These are phyloP conservation scores for Hypomontagnella submonticulosa DNA, from an alignment of 495 filamentous ascomycete species.

Conservation along the genomic window DNA sequence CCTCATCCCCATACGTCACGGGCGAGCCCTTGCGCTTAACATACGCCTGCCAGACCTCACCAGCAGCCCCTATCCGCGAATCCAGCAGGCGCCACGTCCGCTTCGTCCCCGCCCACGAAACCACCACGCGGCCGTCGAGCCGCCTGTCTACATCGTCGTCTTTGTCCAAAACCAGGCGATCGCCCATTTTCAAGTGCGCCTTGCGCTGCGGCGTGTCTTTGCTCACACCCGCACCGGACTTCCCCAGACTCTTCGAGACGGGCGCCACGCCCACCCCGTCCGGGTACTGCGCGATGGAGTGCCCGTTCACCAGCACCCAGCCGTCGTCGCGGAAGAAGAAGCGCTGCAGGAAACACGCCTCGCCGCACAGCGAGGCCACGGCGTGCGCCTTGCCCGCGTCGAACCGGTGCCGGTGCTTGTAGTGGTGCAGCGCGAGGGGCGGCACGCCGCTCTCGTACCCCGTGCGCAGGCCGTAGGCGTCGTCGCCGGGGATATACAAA, in stretches of 20 bases:
- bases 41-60: constrained; percentile 55
- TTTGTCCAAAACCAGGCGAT: constrained; percentile 42
- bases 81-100: constrained; percentile 52
- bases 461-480: constrained; percentile 63
- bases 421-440: constrained; percentile 69
- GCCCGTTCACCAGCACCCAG: constrained; percentile 69
- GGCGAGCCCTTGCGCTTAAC: constrained; percentile 44
- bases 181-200: constrained; percentile 3
- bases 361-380: constrained; percentile 65
- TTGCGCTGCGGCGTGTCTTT: constrained; percentile 1
- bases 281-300: constrained; percentile 65
- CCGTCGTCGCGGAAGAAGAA: constrained; percentile 64
- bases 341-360: constrained; percentile 65
- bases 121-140: constrained; percentile 22
- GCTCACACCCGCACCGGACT: background rate
- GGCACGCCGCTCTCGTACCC: constrained; percentile 66
- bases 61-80: constrained; percentile 39
- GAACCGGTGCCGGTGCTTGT: constrained; percentile 66
- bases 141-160: constrained; percentile 30
- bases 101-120: constrained; percentile 48
- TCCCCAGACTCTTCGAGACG: constrained; percentile 15
- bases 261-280: constrained; percentile 44
- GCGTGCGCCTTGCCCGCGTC: constrained; percentile 56
- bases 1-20: constrained; percentile 34
- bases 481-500: constrained; percentile 60